Percentiles rank a stretch among this genome's conserved stretches.
Conservation (phyloP, 192 early-diverging fungal genomes). For the Umbelopsis sp. region DNA sequence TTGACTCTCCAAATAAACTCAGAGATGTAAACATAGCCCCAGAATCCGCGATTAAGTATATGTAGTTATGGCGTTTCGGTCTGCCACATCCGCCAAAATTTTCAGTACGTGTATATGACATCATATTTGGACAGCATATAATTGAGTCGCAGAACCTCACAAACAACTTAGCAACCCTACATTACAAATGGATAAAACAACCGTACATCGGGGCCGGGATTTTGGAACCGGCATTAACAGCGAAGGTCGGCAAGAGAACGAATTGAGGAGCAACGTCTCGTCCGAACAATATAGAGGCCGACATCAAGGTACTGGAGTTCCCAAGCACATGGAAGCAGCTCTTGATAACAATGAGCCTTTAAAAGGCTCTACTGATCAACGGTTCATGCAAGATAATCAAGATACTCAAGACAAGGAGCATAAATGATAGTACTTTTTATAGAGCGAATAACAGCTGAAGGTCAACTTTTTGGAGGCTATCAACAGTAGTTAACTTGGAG, state of each 20-base stretch:
- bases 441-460: neutral
- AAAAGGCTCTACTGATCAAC: neutral
- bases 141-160: neutral
- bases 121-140: neutral
- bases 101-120: neutral
- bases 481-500: too few species aligned
- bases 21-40: too few species aligned
- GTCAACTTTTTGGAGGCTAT: neutral
- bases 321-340: neutral
- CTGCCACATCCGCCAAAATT: too few species aligned
- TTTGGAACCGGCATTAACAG: neutral
- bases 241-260: neutral
- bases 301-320: constrained; percentile 3
- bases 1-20: too few species aligned
- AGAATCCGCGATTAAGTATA: too few species aligned
- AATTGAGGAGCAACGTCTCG: neutral
- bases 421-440: neutral
- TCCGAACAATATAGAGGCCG: neutral
- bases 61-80: too few species aligned
- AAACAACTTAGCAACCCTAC: neutral
- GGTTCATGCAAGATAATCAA: neutral
- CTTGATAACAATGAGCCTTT: neutral
- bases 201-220: neutral
- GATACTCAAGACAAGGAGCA: neutral
- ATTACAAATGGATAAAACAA: neutral